phyloP scores from a whole-genome alignment of 305 asterid genomes.

The Fraxinus sp. region DNA sequence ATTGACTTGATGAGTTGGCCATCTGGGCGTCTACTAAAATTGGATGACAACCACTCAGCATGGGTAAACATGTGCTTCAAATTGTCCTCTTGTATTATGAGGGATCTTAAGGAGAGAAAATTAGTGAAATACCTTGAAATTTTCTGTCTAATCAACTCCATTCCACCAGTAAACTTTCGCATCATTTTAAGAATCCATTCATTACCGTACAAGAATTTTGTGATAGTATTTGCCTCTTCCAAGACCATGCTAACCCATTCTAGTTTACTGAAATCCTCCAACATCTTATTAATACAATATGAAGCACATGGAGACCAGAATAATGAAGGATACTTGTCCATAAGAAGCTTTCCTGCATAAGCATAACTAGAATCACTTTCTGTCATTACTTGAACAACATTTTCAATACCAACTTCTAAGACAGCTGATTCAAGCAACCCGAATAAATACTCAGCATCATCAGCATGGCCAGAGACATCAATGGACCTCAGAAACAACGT shows the following conservation, averaged over 20 bases:
- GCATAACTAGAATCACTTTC: slow-evolving; percentile 30
- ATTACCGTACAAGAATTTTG: slow-evolving; percentile 31
- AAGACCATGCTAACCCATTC: slow-evolving; percentile 46
- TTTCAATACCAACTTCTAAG: slow-evolving; percentile 46
- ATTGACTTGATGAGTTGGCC: slow-evolving; percentile 36
- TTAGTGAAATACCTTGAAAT: slow-evolving; percentile 25
- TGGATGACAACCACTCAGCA: slow-evolving; percentile 37
- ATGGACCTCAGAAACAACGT: slow-evolving; percentile 41
- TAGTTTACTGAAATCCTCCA: slow-evolving; percentile 44
- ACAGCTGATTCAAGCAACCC: slow-evolving; percentile 41
- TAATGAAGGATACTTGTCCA: slow-evolving; percentile 43
- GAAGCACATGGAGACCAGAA: slow-evolving; percentile 59
- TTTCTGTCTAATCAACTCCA: slow-evolving; percentile 39
- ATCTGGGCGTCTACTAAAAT: slow-evolving; percentile 26
- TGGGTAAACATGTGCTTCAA: slow-evolving; percentile 39
- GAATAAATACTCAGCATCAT: slow-evolving; percentile 39
- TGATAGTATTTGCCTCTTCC: slow-evolving; percentile 39
- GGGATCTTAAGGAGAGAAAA: slow-evolving; percentile 40
- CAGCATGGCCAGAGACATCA: slow-evolving; percentile 39
- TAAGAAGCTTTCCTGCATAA: slow-evolving; percentile 43
- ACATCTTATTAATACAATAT: slow-evolving; percentile 34
- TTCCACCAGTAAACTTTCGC: slow-evolving; percentile 36
- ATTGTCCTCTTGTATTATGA: slow-evolving; percentile 39
- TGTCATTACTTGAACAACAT: slow-evolving; percentile 43
- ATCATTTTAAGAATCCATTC: slow-evolving; percentile 34